phyloP scores from a whole-genome alignment of 495 filamentous ascomycete genomes.

The Penicillium chermesinum region DNA sequence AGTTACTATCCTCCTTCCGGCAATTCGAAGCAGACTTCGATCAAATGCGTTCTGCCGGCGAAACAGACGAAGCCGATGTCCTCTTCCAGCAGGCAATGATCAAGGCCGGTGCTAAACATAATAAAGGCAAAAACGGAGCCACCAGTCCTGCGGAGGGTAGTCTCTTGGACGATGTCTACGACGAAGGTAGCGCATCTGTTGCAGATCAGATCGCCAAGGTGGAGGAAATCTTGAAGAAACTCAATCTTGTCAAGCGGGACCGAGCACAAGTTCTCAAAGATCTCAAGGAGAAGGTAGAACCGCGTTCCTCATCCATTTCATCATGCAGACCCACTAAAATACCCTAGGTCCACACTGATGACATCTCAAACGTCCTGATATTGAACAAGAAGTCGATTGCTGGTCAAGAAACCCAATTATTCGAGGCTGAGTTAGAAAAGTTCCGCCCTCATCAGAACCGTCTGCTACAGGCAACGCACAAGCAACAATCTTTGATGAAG shows the following conservation, averaged over 20 bases:
- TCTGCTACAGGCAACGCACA: slow-evolving; percentile 86
- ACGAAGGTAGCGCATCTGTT: slow-evolving; percentile 71
- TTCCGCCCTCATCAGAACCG: slow-evolving; percentile 91
- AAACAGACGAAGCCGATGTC: slow-evolving; percentile 81
- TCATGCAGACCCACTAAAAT: slow-evolving; percentile 7
- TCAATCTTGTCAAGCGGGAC: slow-evolving; percentile 89
- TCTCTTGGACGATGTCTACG: slow-evolving; percentile 86
- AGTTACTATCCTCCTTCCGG: slow-evolving; percentile 76
- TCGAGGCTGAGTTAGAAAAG: slow-evolving; percentile 92
- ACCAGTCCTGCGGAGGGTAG: slow-evolving; percentile 69
- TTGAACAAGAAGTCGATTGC: slow-evolving; percentile 93
- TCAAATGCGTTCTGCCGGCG: slow-evolving; percentile 88
- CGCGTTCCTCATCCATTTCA: too few species aligned
- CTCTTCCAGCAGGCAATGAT: slow-evolving; percentile 81
- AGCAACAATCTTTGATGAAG: slow-evolving; percentile 89
- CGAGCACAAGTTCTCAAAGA: slow-evolving; percentile 89
- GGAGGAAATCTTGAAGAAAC: slow-evolving; percentile 84
- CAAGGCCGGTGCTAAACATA: slow-evolving; percentile 56
- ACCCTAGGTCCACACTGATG: slow-evolving; percentile 80
- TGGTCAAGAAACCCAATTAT: slow-evolving; percentile 77
- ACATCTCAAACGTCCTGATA: slow-evolving; percentile 94
- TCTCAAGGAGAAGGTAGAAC: slow-evolving; percentile 95
- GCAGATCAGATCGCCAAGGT: slow-evolving; percentile 84
- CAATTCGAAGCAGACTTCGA: slow-evolving; percentile 85
- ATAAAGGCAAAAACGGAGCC: slow-evolving; percentile 57